Percentiles rank a stretch among this genome's conserved stretches.
Conservation (phyloP, 495 filamentous ascomycete genomes). For the Acidiella bohemica region DNA sequence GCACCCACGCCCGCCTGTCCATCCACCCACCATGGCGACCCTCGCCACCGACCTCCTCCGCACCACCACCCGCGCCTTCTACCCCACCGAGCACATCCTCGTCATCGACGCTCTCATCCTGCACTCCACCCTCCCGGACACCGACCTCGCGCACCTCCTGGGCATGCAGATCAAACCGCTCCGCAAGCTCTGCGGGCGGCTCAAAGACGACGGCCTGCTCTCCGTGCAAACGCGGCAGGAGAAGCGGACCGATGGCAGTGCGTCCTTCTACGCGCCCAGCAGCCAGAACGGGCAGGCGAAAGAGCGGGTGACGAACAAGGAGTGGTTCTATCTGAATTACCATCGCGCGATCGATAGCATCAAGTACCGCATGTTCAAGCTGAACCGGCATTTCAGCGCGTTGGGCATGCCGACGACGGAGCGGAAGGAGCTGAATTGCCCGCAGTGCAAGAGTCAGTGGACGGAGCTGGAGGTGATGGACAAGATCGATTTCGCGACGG, state of each 20-base stretch:
- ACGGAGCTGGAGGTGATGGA: constrained; percentile 79
- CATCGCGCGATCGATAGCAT: constrained; percentile 89
- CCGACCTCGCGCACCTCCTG: constrained; percentile 74
- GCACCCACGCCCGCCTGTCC: background rate
- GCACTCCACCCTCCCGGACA: constrained; percentile 76
- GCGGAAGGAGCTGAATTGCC: constrained; percentile 79
- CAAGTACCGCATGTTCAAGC: constrained; percentile 78
- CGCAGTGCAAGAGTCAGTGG: constrained; percentile 65
- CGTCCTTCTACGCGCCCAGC: constrained; percentile 1
- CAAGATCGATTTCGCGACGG: constrained; percentile 37
- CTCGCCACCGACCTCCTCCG: constrained; percentile 78
- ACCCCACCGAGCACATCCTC: constrained; percentile 75
- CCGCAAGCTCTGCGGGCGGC: constrained; percentile 67
- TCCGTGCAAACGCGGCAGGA: constrained; percentile 45
- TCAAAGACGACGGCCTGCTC: constrained; percentile 76
- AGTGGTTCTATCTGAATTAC: constrained; percentile 95
- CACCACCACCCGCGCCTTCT: constrained; percentile 82
- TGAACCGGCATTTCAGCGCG: constrained; percentile 72
- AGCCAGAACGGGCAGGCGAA: background rate
- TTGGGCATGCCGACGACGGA: constrained; percentile 68
- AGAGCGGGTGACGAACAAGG: constrained; percentile 27
- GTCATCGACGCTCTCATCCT: constrained; percentile 85
- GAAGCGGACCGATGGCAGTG: constrained; percentile 11
- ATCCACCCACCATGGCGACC: constrained; percentile 57
- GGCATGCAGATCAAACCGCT: constrained; percentile 68